Base-by-base conservation (phyloP, 805 yeast genomes). In the Clavispora phyllophila region DNA sequence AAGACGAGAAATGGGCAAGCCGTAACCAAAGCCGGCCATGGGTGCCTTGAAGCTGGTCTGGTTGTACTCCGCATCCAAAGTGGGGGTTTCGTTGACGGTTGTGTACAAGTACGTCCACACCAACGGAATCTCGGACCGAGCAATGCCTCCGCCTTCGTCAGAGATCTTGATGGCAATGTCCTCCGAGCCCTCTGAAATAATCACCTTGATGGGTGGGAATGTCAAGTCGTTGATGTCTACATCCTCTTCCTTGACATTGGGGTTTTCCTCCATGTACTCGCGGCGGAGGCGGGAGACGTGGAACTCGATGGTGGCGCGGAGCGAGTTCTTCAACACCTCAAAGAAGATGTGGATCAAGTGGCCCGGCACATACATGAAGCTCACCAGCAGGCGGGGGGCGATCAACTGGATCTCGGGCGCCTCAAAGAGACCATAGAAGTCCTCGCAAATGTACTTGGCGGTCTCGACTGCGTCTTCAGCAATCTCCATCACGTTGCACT, bases 61-160 rank as follows among this genome's bases (percentile, higher is more conserved):
- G 49, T 73, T 71, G 46, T 50, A 70, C 32, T 79, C 84, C 2
- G 77, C 75, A 46, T 81, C 87, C 38, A 82, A 63, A 18, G 70
- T 74, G 0, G 91, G 91, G 5, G 84, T 76, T 40, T 79, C 75
- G 52, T 81, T 80, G 37, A 89, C 95, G 0, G 96, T 86, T 3
- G 96, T 89, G 65, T 88, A 88, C 61, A 89, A 74, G 61, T 88
- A 88, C 0, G 96, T 86, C 96, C 96, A 89, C 35, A 88, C 85
- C 49, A 85, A 70, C 3, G 95, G 93, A 13, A 86, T 77, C 42
- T 85, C 90, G 47, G 87, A 75, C 46, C 96, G 73, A 2, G 96
- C 86, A 46, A 89, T 87, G 18, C 96, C 96, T 24, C 96, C 96
- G 28, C 96, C 96, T 65, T 88, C 96, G 60, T 88, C 96, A 23